Evolutionary conservation across 2,329 filamentous ascomycete species (phyloP).

Genomic region (Alternaria triticimaculans): DNA sequence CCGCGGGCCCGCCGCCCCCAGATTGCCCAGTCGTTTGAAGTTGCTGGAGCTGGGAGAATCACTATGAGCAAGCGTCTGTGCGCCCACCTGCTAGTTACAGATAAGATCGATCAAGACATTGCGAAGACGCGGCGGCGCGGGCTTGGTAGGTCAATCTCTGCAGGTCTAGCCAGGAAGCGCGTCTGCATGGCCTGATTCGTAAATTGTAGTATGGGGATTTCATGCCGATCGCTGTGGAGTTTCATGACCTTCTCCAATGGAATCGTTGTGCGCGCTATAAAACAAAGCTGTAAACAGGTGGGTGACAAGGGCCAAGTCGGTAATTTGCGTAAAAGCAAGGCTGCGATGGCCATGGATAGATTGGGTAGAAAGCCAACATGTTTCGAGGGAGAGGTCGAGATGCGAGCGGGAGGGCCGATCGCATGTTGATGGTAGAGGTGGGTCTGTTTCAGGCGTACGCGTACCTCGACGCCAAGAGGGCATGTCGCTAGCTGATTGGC

Average conservation of each 20-base stretch:
- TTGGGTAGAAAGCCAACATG: conserved; percentile 1
- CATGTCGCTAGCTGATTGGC: conserved; percentile 8
- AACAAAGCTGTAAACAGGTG: neutral
- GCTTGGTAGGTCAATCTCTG: conserved; percentile 2
- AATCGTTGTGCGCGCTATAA: neutral
- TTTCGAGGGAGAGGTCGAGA: conserved; percentile 10
- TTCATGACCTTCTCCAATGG: conserved; percentile 15
- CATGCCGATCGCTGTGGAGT: conserved; percentile 18
- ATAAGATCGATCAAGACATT: conserved; percentile 12
- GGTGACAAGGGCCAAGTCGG: conserved; percentile 4
- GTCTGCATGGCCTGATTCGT: conserved; percentile 3
- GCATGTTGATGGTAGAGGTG: conserved; percentile 14
- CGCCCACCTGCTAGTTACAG: conserved; percentile 10
- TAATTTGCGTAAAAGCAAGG: neutral
- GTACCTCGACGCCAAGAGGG: conserved; percentile 9
- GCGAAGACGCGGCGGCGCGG: conserved; percentile 6
- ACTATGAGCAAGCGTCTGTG: neutral
- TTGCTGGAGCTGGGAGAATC: conserved; percentile 5
- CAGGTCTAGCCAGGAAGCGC: conserved; percentile 7
- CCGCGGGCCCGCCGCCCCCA: neutral
- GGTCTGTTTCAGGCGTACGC: conserved; percentile 22
- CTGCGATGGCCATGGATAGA: conserved; percentile 14
- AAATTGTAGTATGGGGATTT: conserved; percentile 1
- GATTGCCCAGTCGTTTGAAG: conserved; percentile 17
- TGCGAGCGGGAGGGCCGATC: conserved; percentile 3